Evolutionary conservation across 306 rosid genomes (phyloP), one percentile per base, ranked within the genome.

Genomic region (Alnus rubra): DNA sequence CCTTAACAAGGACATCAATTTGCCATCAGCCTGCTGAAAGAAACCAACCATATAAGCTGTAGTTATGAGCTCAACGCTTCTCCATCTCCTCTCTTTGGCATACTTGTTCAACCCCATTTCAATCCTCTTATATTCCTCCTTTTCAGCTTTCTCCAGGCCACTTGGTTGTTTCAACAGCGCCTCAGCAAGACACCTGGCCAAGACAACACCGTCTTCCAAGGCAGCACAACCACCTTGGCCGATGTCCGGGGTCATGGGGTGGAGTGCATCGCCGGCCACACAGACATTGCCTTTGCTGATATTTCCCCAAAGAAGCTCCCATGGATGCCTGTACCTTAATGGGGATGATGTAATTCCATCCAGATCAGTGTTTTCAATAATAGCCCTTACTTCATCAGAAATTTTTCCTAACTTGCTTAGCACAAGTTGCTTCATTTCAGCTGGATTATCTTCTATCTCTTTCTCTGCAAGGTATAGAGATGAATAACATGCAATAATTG

Each of bases 151-250:
- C 7, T 74, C 65, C 44, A 23, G 28, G 28, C 33, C 71, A 11
- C 18, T 39, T 37, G 35, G 14, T 58, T 53, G 76, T 75, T 33
- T 37, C 49, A 63, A 39, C 30, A 93, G 60, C 12, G 89, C 94
- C 78, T 87, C 86, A 0, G 81, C 94, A 8, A 93, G 78, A 62
- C 89, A 88, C 78, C 94, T 86, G 7, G 95, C 76, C 3, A 81
- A 51, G 35, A 88, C 82, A 58, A 92, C 76, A 1, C 87, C 91
- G 28, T 89, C 97, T 16, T 90, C 97, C 37, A 90, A 63, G 0
- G 96, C 90, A 82, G 84, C 28, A 63, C 91, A 86, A 14, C 90
- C 90, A 4, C 92, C 92, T 67, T 90, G 97, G 7, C 96, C 92
- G 15, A 90, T 50, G 62, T 90, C 93, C 1, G 96, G 91, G 1